These are phyloP conservation scores for Fusarium sambucinum DNA, from an alignment of 2,329 filamentous ascomycete genomes.

Conservation along the genomic window DNA sequence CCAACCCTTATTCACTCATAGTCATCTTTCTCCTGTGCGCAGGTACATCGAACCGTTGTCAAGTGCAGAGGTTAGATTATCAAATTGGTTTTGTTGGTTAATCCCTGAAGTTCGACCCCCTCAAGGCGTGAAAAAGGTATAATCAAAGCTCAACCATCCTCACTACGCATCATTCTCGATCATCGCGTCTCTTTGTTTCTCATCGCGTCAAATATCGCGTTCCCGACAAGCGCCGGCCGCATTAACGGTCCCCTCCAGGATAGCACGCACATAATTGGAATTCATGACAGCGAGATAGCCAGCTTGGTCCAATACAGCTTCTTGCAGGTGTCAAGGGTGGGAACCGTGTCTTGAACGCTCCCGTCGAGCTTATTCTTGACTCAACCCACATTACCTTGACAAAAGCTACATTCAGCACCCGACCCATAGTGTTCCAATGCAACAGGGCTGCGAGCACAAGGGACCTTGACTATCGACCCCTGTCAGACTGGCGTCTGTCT, in stretches of 20 bases:
- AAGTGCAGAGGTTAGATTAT: neutral
- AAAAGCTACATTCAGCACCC: conserved; percentile 32
- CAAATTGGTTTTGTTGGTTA: neutral
- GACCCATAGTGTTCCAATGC: conserved; percentile 36
- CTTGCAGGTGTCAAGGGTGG: conserved; percentile 37
- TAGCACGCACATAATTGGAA: conserved; percentile 23
- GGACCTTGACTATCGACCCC: conserved; percentile 42
- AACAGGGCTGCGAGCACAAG: conserved; percentile 43
- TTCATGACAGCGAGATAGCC: conserved; percentile 15
- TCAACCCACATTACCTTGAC: conserved; percentile 19
- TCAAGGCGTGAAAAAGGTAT: neutral
- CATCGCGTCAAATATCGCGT: conserved; percentile 44
- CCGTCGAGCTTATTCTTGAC: conserved; percentile 26
- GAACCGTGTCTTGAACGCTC: conserved; percentile 32
- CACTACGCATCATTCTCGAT: neutral
- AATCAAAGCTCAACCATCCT: neutral
- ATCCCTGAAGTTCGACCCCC: neutral
- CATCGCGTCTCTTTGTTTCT: conserved; percentile 40
- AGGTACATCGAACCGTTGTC: neutral
- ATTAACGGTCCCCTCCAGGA: conserved; percentile 39
- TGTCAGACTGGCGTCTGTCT: conserved; percentile 44
- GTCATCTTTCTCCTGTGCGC: conserved; percentile 15
- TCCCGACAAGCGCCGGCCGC: conserved; percentile 48
- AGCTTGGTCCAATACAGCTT: conserved; percentile 31
- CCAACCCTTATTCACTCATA: conserved; percentile 18